Evolutionary conservation across 345 rosid genomes (phyloP), one percentile per base, ranked within the genome.

Genomic region (Melastoma malabathricum): DNA sequence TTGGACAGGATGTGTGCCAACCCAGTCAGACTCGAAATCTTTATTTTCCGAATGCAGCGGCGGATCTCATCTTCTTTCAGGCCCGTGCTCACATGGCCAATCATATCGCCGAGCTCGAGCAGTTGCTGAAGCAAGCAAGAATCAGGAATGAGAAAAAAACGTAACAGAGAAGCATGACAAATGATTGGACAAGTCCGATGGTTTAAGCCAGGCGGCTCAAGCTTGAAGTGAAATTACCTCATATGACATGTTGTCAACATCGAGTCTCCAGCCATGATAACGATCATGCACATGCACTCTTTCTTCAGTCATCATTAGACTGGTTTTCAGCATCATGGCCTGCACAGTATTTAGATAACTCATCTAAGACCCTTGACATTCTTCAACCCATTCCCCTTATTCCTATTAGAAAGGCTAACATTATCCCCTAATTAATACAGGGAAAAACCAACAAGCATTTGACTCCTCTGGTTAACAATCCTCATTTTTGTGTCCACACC

Each of bases 81-180:
- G 55, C 98, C 96, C 18, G 93, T 87, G 53, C 64, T 74, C 50
- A 87, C 98, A 41, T 80, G 60, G 43, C 96, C 98, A 46, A 90
- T 90, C 64, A 72, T 78, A 50, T 90, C 98, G 20, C 87, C 90
- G 47, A 90, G 86, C 73, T 90, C 98, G 1, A 87, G 75, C 64
- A 87, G 67, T 72, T 87, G 81, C 96, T 87, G 76, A 52, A 46
- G 57, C 47, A 52, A 46, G 57, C 47, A 41, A 66, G 19, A 1
- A 7, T 48, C 60, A 44, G 17, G 57, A 19, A 45, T 15, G 14
- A 44, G 16, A 13, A 34, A 51, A 22, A 22, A n/a, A n/a, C n/a
- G n/a, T 25, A 2, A 2, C 27, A 4, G 15, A 13, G 16, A 25
- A 4, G 7, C 14, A 18, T 18, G 41, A 15, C 3, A 8, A 51